Base-by-base conservation (phyloP, 176 grass and related monocot genomes). In the Avena atlantica region DNA sequence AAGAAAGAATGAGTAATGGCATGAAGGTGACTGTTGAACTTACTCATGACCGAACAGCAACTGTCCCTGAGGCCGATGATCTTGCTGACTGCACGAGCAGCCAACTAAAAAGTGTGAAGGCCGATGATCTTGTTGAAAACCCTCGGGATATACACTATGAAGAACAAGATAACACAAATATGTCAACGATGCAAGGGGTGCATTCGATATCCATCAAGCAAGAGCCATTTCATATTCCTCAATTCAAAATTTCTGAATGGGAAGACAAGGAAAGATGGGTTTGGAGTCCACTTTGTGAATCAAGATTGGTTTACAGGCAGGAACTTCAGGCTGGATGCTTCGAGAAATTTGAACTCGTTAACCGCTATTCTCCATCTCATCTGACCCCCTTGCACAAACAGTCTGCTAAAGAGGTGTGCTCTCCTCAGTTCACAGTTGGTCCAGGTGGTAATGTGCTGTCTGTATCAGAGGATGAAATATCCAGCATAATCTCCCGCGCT, bases 391-490 rank as follows among this genome's bases (percentile, higher is more conserved):
- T 95, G 65, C 15, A 58, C 63, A 67, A 82, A 24, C 79, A 83
- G 74, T 90, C 83, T 59, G 15, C 53, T 58, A 31, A 82, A 50
- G 89, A 57, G 55, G 55, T 57, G 55, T 57, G 55, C 55, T 57
- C 55, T 57, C 55, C 70, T 36, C 71, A 85, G 40, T 93, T 92
- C 78, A 49, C 68, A 27, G 71, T 91, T 84, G 91, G 91, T 68
- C 91, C 88, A 57, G 69, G 89, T 74, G 90, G 91, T 37, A 89
- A 87, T 74, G 65, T 92, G 57, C 8, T 92, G 47, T 87, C 85
- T 25, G 72, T 86, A 65, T 92, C 79, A 16, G 88, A 95, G 76
- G 86, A 90, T 86, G 88, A 92, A 68, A 91, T 95, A 86, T 95
- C 90, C 13, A 95, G 93, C 45, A 93, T 81, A 78, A 73, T 95